Base-by-base conservation (phyloP, 306 rosid species). In the Casuarina equisetifolia region DNA sequence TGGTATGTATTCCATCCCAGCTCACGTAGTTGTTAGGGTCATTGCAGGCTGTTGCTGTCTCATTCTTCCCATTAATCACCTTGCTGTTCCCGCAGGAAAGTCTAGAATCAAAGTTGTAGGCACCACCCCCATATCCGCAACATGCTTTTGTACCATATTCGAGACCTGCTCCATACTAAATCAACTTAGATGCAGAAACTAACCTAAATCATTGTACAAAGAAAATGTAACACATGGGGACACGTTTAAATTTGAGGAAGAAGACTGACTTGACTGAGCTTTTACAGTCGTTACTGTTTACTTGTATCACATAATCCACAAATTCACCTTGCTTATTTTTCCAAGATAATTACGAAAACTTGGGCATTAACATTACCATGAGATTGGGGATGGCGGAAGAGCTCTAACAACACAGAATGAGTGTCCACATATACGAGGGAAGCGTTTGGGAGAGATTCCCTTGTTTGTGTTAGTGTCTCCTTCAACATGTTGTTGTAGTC, bases 1-100 rank as follows among this genome's bases (percentile, higher is more conserved):
- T 88, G 75, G 97, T 79, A 75, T 94, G 98, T n/a, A 94, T 80
- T 46, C 97, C 98, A 87, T 94, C 97, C 95, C 96, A 94, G 79
- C 98, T 92, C 48, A 89, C 97, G 58, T 92, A 92, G 82, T 90
- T 90, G 63, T 82, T 63, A 1, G 98, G 98, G 13, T 94, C 98
- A 63, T 32, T 43, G 58, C 93, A 86, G 57, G 97, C 97, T 70
- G 84, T 79, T 82, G 97, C 91, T 72, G 85, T 84, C 82, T 89
- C 81, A 16, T n/a, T 79, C 6, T 78, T 84, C 0, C 90, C 91
- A 76, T 88, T 76, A n/a, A 88, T 80, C 69, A 80, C 80, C 58
- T 84, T 89, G 17, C 87, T 84, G 17, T 87, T 87, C 38, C 97
- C 97, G 68, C 98, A 92, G 9, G 80, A 82, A 39, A 87, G 75